phyloP scores from a whole-genome alignment of 176 grass and related monocot genomes.

The Paspalum vaginatum region DNA sequence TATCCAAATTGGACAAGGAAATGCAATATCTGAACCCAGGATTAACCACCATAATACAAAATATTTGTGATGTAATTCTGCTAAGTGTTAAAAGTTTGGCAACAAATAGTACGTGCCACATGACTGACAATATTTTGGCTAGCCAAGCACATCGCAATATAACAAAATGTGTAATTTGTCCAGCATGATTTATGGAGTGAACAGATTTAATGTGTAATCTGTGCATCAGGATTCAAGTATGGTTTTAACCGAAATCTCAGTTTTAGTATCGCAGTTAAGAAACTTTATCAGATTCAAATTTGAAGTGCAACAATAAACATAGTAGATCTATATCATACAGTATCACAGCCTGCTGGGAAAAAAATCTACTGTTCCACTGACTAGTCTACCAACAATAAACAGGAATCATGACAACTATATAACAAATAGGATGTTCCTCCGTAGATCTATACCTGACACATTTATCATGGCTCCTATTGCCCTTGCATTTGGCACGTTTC shows the following conservation, averaged over 20 bases:
- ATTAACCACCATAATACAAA: neutral
- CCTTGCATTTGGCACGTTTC: neutral
- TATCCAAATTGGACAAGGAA: slow-evolving; percentile 7
- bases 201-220: neutral
- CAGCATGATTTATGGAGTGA: neutral
- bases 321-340: neutral
- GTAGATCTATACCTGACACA: neutral
- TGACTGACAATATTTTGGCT: slow-evolving; percentile 26
- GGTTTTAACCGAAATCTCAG: slow-evolving; percentile 13
- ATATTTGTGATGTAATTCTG: neutral
- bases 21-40: neutral
- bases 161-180: neutral
- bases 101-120: neutral
- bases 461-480: neutral
- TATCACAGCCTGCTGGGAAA: neutral
- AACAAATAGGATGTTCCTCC: neutral
- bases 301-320: neutral
- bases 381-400: neutral
- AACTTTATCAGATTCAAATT: neutral
- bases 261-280: neutral
- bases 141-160: neutral
- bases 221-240: neutral
- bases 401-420: neutral
- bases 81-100: neutral
- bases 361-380: neutral